A percentile compares a stretch with the other conserved stretches of the same genome.
Conservation (phyloP, 768 basidiomycete genomes). For the Pisolithus tinctorius region DNA sequence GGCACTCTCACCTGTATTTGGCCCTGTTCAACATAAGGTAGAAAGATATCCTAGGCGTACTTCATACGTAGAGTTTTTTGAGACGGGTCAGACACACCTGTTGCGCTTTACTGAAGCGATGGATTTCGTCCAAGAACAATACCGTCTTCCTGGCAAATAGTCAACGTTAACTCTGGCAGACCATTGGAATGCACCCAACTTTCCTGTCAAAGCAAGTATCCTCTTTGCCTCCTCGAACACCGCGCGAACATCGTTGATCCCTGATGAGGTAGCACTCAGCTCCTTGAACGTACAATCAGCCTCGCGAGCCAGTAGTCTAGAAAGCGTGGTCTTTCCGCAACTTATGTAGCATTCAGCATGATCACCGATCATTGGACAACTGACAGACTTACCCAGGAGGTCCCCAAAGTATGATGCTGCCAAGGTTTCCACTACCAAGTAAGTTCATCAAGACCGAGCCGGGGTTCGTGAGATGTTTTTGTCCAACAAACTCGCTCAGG, state of each 20-base stretch:
- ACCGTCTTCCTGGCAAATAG: constrained; percentile 50
- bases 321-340: constrained; percentile 73
- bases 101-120: constrained; percentile 68
- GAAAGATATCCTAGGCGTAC: constrained; percentile 57
- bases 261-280: constrained; percentile 64
- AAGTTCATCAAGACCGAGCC: constrained; percentile 51
- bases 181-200: constrained; percentile 29
- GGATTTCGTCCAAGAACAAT: constrained; percentile 80
- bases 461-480: constrained; percentile 52
- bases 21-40: constrained; percentile 77
- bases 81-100: constrained; percentile 36
- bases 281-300: constrained; percentile 65
- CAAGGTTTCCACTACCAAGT: constrained; percentile 43
- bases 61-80: constrained; percentile 3
- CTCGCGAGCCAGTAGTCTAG: constrained; percentile 57
- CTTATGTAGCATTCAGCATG: constrained; percentile 22
- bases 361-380: neutral
- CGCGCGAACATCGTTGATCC: constrained; percentile 63
- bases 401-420: constrained; percentile 69
- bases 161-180: neutral
- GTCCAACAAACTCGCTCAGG: constrained; percentile 68
- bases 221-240: constrained; percentile 73
- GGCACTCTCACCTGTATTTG: constrained; percentile 47
- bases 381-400: constrained; percentile 50
- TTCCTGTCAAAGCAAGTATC: constrained; percentile 55